Evolutionary conservation across 2,329 filamentous ascomycete species (phyloP).

Genomic region (Westerdykella aurantiaca): DNA sequence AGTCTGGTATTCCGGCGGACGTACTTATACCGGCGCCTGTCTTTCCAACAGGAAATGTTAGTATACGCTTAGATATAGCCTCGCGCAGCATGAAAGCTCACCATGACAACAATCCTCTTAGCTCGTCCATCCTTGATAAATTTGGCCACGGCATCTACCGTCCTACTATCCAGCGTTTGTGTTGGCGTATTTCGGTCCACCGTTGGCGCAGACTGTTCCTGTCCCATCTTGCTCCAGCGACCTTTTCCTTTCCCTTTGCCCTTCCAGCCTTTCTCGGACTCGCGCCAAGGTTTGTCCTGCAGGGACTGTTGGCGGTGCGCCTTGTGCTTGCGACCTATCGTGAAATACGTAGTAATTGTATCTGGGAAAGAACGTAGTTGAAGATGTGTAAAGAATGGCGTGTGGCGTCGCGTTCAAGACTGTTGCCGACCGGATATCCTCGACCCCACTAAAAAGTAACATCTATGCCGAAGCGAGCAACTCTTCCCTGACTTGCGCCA

Average conservation of each 20-base stretch:
- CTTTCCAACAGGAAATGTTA: slow-evolving; percentile 25
- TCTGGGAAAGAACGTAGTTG: slow-evolving; percentile 46
- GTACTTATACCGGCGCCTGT: slow-evolving; percentile 87
- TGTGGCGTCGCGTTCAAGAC: slow-evolving; percentile 47
- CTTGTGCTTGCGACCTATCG: slow-evolving; percentile 50
- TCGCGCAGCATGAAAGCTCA: slow-evolving; percentile 23
- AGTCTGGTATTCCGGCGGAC: slow-evolving; percentile 74
- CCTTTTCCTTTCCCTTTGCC: slow-evolving; percentile 21
- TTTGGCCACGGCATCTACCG: slow-evolving; percentile 68
- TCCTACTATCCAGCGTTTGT: slow-evolving; percentile 60
- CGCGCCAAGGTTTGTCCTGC: slow-evolving; percentile 28
- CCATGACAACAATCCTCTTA: slow-evolving; percentile 74
- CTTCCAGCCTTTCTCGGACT: slow-evolving; percentile 22
- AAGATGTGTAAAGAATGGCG: slow-evolving; percentile 49
- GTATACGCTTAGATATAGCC: slow-evolving; percentile 3
- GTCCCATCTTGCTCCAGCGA: slow-evolving; percentile 64
- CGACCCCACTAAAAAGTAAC: too few species aligned
- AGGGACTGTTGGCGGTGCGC: slow-evolving; percentile 37
- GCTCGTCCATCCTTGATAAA: slow-evolving; percentile 67
- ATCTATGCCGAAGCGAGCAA: too few species aligned
- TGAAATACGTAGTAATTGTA: slow-evolving; percentile 18
- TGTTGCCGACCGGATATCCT: too few species aligned
- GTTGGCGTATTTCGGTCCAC: slow-evolving; percentile 62
- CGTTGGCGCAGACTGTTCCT: slow-evolving; percentile 67
- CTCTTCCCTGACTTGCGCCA: too few species aligned